Conservation (phyloP, 768 basidiomycete genomes). For the Serendipita indica region DNA sequence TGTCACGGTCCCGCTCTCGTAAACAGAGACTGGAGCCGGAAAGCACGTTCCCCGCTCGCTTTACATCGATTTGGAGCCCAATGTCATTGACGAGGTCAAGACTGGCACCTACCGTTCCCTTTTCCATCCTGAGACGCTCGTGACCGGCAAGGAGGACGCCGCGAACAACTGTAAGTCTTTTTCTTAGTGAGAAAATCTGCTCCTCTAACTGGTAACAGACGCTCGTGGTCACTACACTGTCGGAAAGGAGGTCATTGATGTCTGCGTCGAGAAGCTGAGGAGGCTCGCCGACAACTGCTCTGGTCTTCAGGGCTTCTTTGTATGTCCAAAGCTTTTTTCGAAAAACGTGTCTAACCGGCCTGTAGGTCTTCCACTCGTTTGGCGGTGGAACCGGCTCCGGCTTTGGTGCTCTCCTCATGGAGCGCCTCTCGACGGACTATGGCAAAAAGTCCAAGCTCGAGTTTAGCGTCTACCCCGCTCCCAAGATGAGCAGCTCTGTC, state of each 20-base stretch:
- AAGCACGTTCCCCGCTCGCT: conserved; percentile 96
- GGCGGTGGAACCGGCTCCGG: conserved; percentile 99
- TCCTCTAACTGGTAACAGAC: conserved; percentile 39
- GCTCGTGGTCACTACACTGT: conserved; percentile 98
- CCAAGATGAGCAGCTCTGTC: conserved; percentile 85
- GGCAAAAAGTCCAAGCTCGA: conserved; percentile 99
- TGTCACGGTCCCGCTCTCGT: background rate
- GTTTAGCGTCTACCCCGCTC: conserved; percentile 95
- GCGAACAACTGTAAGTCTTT: conserved; percentile 88
- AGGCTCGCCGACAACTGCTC: conserved; percentile 95
- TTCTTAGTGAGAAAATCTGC: conserved; percentile 6
- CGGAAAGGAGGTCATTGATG: conserved; percentile 95
- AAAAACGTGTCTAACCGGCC: background rate
- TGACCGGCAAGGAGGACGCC: conserved; percentile 98
- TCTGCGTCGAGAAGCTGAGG: conserved; percentile 92
- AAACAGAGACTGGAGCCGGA: conserved; percentile 58
- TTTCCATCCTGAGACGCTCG: conserved; percentile 98
- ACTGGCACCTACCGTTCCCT: conserved; percentile 90
- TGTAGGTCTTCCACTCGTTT: conserved; percentile 83
- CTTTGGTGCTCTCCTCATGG: conserved; percentile 93
- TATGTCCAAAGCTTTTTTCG: background rate
- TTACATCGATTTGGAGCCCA: conserved; percentile 94
- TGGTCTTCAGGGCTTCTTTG: conserved; percentile 90
- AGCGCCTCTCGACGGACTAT: conserved; percentile 94
- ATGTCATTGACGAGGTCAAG: conserved; percentile 94